These are phyloP conservation scores for Nannochloris sp. DNA, from an alignment of 139 green algal genomes.

Conservation along the genomic window DNA sequence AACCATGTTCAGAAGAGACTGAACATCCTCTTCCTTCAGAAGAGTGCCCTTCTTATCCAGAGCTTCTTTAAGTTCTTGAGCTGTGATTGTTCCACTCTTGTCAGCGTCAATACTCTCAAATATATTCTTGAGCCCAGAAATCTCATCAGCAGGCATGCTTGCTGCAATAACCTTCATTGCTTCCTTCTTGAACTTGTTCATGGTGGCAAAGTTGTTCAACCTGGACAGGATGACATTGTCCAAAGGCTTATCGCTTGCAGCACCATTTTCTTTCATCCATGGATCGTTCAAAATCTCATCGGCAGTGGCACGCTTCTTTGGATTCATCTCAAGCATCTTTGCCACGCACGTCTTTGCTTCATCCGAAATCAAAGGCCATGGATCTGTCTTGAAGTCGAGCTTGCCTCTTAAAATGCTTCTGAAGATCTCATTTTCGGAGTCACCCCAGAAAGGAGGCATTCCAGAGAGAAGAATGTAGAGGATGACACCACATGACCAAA, in stretches of 20 bases:
- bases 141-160: constrained; percentile 79
- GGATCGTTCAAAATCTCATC: constrained; percentile 77
- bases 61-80: constrained; percentile 74
- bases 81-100: constrained; percentile 80
- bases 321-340: constrained; percentile 73
- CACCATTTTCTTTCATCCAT: constrained; percentile 82
- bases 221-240: constrained; percentile 75
- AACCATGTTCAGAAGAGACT: constrained; percentile 61
- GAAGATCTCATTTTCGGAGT: constrained; percentile 86
- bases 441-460: constrained; percentile 86
- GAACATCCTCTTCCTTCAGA: constrained; percentile 57
- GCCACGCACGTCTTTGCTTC: constrained; percentile 73
- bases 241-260: constrained; percentile 58
- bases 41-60: constrained; percentile 58
- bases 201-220: constrained; percentile 79
- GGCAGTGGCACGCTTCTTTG: constrained; percentile 66
- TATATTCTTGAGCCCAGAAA: constrained; percentile 77
- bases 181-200: constrained; percentile 95
- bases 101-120: constrained; percentile 89
- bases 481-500: constrained; percentile 92
- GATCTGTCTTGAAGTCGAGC: constrained; percentile 59
- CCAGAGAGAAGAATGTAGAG: constrained; percentile 95
- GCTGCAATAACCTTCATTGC: constrained; percentile 84
- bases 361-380: constrained; percentile 58
- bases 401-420: constrained; percentile 59